Evolutionary conservation across 2,329 filamentous ascomycete species (phyloP).

Genomic region (Waltergamsia citrina): DNA sequence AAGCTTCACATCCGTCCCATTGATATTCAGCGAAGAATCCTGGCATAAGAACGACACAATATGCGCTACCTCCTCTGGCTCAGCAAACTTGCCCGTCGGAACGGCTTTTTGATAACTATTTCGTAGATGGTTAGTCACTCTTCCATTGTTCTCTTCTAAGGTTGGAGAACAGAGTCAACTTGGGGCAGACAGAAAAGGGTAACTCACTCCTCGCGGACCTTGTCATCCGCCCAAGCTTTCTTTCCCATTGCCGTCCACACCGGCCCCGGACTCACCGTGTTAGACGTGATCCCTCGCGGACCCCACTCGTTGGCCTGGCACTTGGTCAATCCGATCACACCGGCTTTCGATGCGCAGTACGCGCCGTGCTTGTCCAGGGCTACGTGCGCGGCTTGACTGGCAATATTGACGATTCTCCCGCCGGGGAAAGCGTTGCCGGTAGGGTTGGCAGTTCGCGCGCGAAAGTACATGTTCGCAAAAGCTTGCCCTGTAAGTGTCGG

Average conservation of each 20-base stretch:
- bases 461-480: constrained; percentile 5
- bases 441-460: constrained; percentile 1
- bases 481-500: constrained; percentile 8
- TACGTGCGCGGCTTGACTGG: constrained; percentile 8
- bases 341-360: constrained; percentile 8
- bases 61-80: constrained; percentile 7
- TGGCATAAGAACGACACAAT: constrained; percentile 7
- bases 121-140: no score
- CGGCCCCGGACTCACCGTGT: constrained; percentile 6
- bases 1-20: constrained; percentile 6
- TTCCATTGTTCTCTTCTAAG: no score
- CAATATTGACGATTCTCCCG: constrained; percentile 7
- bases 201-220: constrained; percentile 6
- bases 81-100: constrained; percentile 7
- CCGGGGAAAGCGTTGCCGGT: constrained; percentile 2
- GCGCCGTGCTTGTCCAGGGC: constrained; percentile 6
- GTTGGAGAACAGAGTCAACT: no score
- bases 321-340: constrained; percentile 6
- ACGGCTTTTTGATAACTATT: constrained; percentile 6
- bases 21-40: constrained; percentile 7
- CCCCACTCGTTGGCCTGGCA: constrained; percentile 7
- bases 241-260: constrained; percentile 8
- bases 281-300: constrained; percentile 6
- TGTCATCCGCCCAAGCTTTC: constrained; percentile 8
- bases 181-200: no score